Evolutionary conservation across 1,284 basidiomycete genomes (phyloP), one percentile per base, ranked within the genome.

Genomic region (Tranzscheliella williamsii): DNA sequence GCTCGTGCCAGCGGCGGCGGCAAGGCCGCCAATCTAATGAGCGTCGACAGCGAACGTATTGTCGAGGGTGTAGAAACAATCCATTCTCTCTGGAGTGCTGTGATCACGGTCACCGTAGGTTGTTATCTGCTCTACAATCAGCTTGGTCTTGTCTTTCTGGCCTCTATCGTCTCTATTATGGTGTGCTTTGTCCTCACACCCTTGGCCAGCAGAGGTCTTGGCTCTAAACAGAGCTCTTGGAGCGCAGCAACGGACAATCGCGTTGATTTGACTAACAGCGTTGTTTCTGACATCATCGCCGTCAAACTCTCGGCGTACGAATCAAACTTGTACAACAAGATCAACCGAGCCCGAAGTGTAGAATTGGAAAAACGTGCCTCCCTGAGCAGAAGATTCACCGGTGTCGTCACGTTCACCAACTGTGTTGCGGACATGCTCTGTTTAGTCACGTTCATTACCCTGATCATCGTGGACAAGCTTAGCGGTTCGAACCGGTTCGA

Each of bases 271-370:
- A 51, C 61, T 11, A 51, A 42, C 15, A 67, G 56, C n/a, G 42
- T 60, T 23, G 37, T 65, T 6, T 41, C 45, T n/a, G 64, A 70
- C 40, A 71, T 73, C 38, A 70, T 67, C 24, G 72, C 67, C 12
- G 56, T 72, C 46, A 75, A 75, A 36, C 47, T 68, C 24, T 57
- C 66, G 13, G 73, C 69, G 7, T 73, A 71, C 34, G 72, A 75
- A 31, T 40, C 55, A 15, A 31, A 66, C 24, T 27, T 74, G 6
- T 38, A 49, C 15, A 13, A 18, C 13, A 73, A 68, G 44, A 34
- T 74, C 23, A 34, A 44, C 33, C 43, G 46, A 20, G 29, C 51
- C 5, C 53, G 72, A 8, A 46, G 38, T 16, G 42, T 47, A n/a
- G 73, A 75, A 42, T 38, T 70, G 5, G 7, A 17, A 24, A 27